Evolutionary conservation across 169 alveolate species (phyloP).

Genomic region (Cystoisospora suis): DNA sequence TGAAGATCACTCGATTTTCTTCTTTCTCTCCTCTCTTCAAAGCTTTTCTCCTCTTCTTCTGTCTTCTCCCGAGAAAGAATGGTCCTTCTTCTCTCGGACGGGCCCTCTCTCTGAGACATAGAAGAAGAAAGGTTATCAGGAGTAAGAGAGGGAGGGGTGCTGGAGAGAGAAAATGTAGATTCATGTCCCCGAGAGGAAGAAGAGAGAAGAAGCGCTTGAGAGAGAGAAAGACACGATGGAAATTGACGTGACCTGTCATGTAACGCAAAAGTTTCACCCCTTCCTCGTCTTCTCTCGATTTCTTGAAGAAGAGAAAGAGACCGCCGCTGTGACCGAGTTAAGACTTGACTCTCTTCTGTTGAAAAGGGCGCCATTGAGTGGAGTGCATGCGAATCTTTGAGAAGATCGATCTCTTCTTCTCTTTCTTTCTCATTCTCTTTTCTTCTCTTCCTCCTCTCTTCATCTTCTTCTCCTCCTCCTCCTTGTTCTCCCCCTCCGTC

Average conservation of each 20-base stretch:
- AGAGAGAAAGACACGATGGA: background rate
- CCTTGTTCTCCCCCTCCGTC: background rate
- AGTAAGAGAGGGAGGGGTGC: background rate
- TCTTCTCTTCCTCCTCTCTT: background rate
- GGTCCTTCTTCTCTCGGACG: background rate
- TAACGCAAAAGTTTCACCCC: background rate
- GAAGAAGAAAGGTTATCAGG: background rate
- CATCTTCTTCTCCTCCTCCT: background rate
- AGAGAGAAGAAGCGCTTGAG: background rate
- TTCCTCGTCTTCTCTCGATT: too few relatives aligned
- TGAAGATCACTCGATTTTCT: background rate
- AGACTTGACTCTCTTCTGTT: background rate
- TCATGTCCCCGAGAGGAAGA: background rate
- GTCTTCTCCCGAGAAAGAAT: background rate
- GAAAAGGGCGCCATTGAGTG: constrained; percentile 1
- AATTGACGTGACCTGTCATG: background rate
- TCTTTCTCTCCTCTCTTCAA: background rate
- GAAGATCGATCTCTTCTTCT: background rate
- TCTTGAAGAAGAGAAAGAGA: too few relatives aligned
- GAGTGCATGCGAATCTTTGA: background rate
- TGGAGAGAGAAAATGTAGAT: too few relatives aligned
- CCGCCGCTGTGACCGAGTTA: background rate
- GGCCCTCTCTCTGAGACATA: background rate
- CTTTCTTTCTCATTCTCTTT: background rate
- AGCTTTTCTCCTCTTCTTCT: background rate